phyloP scores from a whole-genome alignment of 345 rosid genomes.

The Citrus sinensis region DNA sequence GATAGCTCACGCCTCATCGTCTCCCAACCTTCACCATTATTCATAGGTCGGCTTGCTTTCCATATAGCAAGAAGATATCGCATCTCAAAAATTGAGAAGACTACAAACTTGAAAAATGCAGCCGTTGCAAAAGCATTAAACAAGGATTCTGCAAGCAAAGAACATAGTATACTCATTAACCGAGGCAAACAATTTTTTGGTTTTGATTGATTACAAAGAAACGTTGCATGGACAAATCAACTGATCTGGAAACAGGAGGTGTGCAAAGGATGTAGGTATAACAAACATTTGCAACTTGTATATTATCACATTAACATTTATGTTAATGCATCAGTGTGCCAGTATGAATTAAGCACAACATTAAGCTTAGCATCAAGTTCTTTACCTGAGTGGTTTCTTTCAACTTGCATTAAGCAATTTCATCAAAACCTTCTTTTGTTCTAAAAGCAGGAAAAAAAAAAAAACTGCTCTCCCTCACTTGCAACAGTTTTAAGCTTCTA shows the following conservation, averaged over 20 bases:
- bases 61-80: constrained; percentile 96
- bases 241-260: neutral
- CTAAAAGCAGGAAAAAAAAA: too few species aligned
- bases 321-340: neutral
- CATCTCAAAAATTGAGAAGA: constrained; percentile 98
- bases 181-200: neutral
- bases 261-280: neutral
- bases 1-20: constrained; percentile 96
- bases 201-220: constrained; percentile 5
- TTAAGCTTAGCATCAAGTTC: neutral
- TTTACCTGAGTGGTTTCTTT: neutral
- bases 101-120: constrained; percentile 97
- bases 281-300: neutral
- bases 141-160: constrained; percentile 68
- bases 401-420: neutral
- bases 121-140: constrained; percentile 99
- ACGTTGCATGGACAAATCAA: neutral
- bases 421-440: neutral
- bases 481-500: neutral
- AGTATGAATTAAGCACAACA: neutral
- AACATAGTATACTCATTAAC: constrained; percentile 20
- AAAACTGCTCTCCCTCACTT: too few species aligned
- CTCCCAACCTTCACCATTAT: constrained; percentile 96
- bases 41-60: constrained; percentile 93
- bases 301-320: neutral